These are phyloP conservation scores for Austropuccinia psidii DNA, from an alignment of 1,284 basidiomycete genomes.

Conservation along the genomic window DNA sequence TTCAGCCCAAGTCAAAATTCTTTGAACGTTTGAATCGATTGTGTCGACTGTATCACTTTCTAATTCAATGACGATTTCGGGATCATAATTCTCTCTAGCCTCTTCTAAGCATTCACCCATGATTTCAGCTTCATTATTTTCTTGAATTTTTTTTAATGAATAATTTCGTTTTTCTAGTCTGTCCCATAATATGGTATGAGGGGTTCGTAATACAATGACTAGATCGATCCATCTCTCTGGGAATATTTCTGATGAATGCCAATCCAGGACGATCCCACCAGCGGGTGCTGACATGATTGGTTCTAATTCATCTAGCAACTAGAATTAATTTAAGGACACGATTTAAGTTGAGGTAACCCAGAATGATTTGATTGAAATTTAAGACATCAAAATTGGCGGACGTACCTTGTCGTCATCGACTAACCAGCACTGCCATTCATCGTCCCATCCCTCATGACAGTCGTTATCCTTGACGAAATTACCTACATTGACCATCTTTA, in stretches of 20 bases:
- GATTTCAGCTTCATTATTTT: constrained; percentile 98
- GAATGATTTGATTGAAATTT: neutral
- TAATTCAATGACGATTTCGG: constrained; percentile 79
- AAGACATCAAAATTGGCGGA: neutral
- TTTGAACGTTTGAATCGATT: constrained; percentile 73
- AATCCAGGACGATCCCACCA: constrained; percentile 85
- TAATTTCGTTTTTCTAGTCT: constrained; percentile 85
- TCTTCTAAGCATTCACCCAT: constrained; percentile 89
- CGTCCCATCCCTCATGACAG: constrained; percentile 76
- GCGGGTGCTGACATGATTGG: constrained; percentile 48
- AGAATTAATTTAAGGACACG: neutral
- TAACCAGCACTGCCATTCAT: constrained; percentile 88
- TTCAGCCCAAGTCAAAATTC: constrained; percentile 77
- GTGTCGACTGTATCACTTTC: constrained; percentile 69
- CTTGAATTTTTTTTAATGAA: constrained; percentile 84
- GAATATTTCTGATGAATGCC: constrained; percentile 92
- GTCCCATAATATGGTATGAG: constrained; percentile 83
- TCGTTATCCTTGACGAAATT: constrained; percentile 76
- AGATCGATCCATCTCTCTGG: constrained; percentile 96
- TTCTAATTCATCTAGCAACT: constrained; percentile 74
- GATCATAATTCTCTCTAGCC: constrained; percentile 72
- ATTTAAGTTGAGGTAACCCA: neutral
- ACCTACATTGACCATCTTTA: constrained; percentile 80
- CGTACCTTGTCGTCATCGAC: constrained; percentile 89
- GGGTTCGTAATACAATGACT: constrained; percentile 84